A percentile compares a stretch with the other conserved stretches of the same genome.
Conservation (phyloP, 2,329 filamentous ascomycete genomes). For the Geosmithia putterillii region DNA sequence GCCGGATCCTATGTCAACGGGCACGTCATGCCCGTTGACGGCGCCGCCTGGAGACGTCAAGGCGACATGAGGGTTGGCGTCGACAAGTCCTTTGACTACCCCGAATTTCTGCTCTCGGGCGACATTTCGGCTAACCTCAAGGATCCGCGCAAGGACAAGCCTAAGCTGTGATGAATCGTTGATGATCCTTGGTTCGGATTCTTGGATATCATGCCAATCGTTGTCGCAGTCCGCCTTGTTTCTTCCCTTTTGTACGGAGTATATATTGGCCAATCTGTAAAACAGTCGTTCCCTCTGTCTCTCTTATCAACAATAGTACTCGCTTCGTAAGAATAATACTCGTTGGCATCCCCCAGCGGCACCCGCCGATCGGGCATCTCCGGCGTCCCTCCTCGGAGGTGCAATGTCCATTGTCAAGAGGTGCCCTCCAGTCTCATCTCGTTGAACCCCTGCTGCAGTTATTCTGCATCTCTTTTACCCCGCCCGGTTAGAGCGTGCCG, state of each 20-base stretch:
- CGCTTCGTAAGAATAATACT: too few species aligned
- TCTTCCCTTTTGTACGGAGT: too few species aligned
- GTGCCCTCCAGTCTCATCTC: not conserved
- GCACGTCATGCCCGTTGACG: slow-evolving; percentile 64
- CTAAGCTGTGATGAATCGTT: slow-evolving; percentile 29
- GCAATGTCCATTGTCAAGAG: too few species aligned
- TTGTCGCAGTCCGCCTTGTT: too few species aligned
- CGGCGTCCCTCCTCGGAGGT: not conserved
- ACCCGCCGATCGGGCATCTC: not conserved
- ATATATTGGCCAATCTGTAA: too few species aligned
- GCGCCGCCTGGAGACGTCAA: slow-evolving; percentile 43
- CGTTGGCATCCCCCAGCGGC: slow-evolving; percentile 6
- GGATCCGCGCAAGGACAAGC: slow-evolving; percentile 18
- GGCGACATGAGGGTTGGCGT: slow-evolving; percentile 31
- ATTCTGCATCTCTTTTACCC: not conserved
- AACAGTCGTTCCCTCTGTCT: too few species aligned
- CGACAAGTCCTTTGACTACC: slow-evolving; percentile 36
- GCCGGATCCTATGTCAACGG: slow-evolving; percentile 81
- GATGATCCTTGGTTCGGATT: slow-evolving; percentile 3
- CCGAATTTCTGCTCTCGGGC: slow-evolving; percentile 29
- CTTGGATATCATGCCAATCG: too few species aligned
- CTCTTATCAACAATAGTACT: too few species aligned
- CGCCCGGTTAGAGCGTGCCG: not conserved
- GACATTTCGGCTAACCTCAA: slow-evolving; percentile 20
- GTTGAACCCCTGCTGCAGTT: not conserved